Percentiles rank a stretch among this genome's conserved stretches.
phyloP scores from a whole-genome alignment of 164 flowering plant genomes.

The Nymphaea colorata region DNA sequence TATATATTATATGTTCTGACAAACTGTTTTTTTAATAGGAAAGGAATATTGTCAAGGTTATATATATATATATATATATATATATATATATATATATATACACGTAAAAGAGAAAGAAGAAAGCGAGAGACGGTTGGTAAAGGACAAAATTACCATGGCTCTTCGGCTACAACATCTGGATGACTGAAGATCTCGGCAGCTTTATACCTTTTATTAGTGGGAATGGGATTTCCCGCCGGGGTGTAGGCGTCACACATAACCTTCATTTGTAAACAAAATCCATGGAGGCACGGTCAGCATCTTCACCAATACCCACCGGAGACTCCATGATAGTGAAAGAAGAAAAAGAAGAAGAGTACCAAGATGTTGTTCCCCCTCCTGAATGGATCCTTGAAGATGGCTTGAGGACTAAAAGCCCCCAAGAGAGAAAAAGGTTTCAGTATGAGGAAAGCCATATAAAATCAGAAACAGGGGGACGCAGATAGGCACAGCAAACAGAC shows the following conservation, averaged over 20 bases:
- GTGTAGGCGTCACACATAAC: constrained; percentile 43
- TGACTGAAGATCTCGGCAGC: constrained; percentile 41
- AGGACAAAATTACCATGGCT: constrained; percentile 20
- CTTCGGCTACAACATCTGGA: constrained; percentile 43
- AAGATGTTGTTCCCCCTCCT: constrained; percentile 18
- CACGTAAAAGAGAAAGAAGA: too few species aligned
- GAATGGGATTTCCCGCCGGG: constrained; percentile 40
- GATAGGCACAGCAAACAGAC: not conserved
- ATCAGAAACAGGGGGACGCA: not conserved
- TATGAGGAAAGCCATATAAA: too few species aligned
- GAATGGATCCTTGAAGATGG: constrained; percentile 21
- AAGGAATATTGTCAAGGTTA: too few species aligned
- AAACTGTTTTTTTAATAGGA: too few species aligned
- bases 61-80: too few species aligned
- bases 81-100: too few species aligned
- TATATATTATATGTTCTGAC: too few species aligned
- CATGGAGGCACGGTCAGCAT: not conserved
- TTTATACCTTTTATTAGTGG: constrained; percentile 37
- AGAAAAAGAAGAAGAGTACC: constrained; percentile 9
- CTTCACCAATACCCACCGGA: too few species aligned
- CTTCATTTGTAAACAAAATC: not conserved
- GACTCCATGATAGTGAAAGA: not conserved
- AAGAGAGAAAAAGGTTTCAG: not conserved
- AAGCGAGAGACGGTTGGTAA: too few species aligned
- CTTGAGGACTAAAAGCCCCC: constrained; percentile 12